Evolutionary conservation across 2,329 filamentous ascomycete species (phyloP).

Genomic region (Nemania diffusa): DNA sequence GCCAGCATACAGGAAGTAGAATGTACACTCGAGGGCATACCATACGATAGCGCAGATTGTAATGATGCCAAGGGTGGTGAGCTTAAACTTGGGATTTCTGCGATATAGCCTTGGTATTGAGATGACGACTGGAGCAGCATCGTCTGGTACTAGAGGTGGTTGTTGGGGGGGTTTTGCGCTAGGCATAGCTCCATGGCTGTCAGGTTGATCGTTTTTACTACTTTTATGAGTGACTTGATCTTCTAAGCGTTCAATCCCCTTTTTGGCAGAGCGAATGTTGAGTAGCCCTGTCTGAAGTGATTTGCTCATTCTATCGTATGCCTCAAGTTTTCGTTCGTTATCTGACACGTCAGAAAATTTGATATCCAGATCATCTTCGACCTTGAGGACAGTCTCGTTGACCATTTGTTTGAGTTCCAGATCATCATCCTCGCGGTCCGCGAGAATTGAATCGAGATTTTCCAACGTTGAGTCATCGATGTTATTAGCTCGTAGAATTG

Average conservation of each 20-base stretch:
- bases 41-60: conserved; percentile 60
- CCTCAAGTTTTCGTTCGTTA: conserved; percentile 55
- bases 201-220: conserved; percentile 38
- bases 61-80: conserved; percentile 61
- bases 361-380: conserved; percentile 44
- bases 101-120: conserved; percentile 60
- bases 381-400: conserved; percentile 42
- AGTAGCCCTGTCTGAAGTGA: conserved; percentile 62
- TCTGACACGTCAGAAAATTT: conserved; percentile 44
- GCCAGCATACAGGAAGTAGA: conserved; percentile 65
- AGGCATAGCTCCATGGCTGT: conserved; percentile 15
- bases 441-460: conserved; percentile 63
- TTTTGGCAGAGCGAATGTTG: conserved; percentile 63
- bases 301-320: conserved; percentile 63
- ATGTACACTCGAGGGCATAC: conserved; percentile 64
- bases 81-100: conserved; percentile 56
- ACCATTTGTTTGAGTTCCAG: conserved; percentile 46
- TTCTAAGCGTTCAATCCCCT: conserved; percentile 68
- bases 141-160: conserved; percentile 34
- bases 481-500: conserved; percentile 63
- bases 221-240: conserved; percentile 59
- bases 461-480: conserved; percentile 71
- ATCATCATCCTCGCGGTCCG: conserved; percentile 50
- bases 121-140: conserved; percentile 52
- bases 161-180: conserved; percentile 11